These are phyloP conservation scores for Digitaria exilis DNA, from an alignment of 202 grass and related monocot genomes.

Conservation along the genomic window DNA sequence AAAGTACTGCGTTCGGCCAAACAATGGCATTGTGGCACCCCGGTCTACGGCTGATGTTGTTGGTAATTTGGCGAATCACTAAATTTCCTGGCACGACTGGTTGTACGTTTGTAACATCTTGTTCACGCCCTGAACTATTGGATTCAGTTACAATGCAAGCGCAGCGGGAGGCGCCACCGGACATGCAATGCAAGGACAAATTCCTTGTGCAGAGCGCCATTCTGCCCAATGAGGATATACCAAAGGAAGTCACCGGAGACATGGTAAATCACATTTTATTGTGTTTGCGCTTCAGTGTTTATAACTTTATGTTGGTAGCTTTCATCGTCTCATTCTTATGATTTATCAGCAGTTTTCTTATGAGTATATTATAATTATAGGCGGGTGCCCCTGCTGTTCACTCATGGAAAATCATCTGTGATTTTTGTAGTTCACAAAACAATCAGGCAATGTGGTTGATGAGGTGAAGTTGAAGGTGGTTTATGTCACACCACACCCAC, in stretches of 20 bases:
- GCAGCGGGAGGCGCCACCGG: conserved; percentile 63
- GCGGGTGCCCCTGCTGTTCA: background rate
- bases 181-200: conserved; percentile 96
- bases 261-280: conserved; percentile 55
- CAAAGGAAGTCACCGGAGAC: conserved; percentile 67
- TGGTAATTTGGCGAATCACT: conserved; percentile 53
- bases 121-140: background rate
- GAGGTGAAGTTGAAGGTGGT: conserved; percentile 81
- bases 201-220: conserved; percentile 89
- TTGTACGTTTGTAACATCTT: conserved; percentile 9
- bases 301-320: background rate
- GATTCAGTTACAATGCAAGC: conserved; percentile 93
- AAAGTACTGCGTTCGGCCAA: conserved; percentile 93
- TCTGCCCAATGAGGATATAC: conserved; percentile 41
- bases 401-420: background rate
- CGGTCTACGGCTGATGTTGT: conserved; percentile 65
- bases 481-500: conserved; percentile 50
- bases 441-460: conserved; percentile 74
- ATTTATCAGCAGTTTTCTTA: background rate
- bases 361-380: background rate
- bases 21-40: conserved; percentile 80
- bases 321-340: background rate
- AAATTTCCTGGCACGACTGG: conserved; percentile 2
- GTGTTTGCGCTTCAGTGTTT: background rate
- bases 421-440: conserved; percentile 79